Evolutionary conservation across 306 rosid species (phyloP).

Genomic region (Lithocarpus polystachyus): DNA sequence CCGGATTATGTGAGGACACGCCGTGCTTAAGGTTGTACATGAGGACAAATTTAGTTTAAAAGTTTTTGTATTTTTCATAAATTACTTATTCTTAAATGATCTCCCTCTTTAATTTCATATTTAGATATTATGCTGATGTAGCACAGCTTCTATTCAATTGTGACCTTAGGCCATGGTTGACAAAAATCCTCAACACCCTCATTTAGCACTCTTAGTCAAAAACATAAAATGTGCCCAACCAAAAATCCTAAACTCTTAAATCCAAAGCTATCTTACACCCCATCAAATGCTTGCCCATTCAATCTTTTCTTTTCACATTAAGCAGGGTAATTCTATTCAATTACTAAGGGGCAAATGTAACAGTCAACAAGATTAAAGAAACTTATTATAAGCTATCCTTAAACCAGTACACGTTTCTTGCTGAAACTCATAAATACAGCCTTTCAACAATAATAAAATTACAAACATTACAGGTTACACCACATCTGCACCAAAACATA

Average conservation of each 20-base stretch:
- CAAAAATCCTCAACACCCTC: too few species aligned
- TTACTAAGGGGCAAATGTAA: not conserved
- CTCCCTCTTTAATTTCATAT: too few species aligned
- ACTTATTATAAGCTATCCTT: not conserved
- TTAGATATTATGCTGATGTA: too few species aligned
- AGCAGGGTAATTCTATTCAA: not conserved
- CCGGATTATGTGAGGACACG: not conserved
- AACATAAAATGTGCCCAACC: too few species aligned
- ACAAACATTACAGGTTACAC: slow-evolving; percentile 25
- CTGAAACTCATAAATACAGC: slow-evolving; percentile 22
- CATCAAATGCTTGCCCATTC: not conserved
- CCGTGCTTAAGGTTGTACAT: not conserved
- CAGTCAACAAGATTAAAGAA: not conserved
- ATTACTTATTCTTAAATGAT: too few species aligned
- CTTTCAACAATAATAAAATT: slow-evolving; percentile 9
- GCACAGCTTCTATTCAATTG: too few species aligned
- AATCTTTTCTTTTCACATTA: not conserved
- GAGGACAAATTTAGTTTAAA: not conserved
- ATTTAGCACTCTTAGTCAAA: too few species aligned
- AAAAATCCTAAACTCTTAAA: too few species aligned
- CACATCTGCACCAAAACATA: slow-evolving; percentile 20
- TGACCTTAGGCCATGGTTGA: too few species aligned
- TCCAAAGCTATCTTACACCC: not conserved
- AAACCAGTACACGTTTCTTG: slow-evolving; percentile 25
- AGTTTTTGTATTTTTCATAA: not conserved